Percentiles rank a stretch among this genome's conserved stretches.
Conservation (phyloP, 2,329 filamentous ascomycete species). For the Basipetospora chlamydospora region DNA sequence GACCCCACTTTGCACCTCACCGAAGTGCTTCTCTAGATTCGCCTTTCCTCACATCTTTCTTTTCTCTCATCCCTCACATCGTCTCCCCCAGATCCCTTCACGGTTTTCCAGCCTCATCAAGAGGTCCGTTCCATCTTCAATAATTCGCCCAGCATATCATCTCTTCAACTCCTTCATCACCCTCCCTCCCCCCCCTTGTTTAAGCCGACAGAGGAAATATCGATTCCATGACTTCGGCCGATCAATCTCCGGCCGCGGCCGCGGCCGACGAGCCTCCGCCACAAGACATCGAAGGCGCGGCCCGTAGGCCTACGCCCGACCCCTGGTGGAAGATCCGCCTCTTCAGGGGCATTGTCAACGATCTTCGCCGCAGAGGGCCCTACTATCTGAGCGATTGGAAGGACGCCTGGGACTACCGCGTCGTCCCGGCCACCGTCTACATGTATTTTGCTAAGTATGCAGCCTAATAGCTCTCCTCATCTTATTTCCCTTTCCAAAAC, state of each 20-base stretch:
- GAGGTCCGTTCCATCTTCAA: no score
- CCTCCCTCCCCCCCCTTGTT: background rate
- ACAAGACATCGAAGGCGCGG: background rate
- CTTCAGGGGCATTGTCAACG: constrained; percentile 68
- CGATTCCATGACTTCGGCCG: background rate
- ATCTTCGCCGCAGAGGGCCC: constrained; percentile 58
- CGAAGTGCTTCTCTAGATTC: no score
- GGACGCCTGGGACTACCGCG: constrained; percentile 83
- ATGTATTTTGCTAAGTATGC: constrained; percentile 86
- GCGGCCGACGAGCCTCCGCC: background rate
- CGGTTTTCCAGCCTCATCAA: no score
- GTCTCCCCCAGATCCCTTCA: no score
- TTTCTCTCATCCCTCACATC: no score
- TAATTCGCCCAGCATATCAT: no score
- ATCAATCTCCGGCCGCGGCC: background rate
- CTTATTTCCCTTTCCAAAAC: background rate
- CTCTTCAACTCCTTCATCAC: background rate
- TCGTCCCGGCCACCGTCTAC: constrained; percentile 75
- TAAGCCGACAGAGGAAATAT: no score
- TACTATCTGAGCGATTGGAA: constrained; percentile 72
- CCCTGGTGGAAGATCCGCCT: constrained; percentile 61
- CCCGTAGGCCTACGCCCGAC: constrained; percentile 7
- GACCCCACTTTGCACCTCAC: no score
- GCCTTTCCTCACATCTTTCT: no score
- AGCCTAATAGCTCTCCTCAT: constrained; percentile 2